Evolutionary conservation across 768 basidiomycete genomes (phyloP).

Genomic region (Rhizopogon vesiculosus): DNA sequence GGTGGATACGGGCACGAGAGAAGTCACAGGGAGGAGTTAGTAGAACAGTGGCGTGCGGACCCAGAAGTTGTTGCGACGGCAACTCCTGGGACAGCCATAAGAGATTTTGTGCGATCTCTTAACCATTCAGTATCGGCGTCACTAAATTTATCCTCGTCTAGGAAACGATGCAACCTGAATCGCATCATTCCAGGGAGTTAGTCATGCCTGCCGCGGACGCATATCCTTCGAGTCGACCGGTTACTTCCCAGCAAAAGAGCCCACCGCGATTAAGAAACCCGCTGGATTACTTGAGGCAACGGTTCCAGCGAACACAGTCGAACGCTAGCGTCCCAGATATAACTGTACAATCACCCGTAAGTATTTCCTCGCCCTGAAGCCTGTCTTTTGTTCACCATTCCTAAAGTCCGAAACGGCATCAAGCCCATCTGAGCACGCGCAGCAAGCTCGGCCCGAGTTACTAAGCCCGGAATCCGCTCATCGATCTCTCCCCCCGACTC

Average conservation of each 20-base stretch:
- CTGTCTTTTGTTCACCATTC: no score
- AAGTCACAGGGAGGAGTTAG: conserved; percentile 21
- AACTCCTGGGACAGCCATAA: conserved; percentile 16
- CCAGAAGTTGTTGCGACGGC: conserved; percentile 14
- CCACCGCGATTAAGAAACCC: conserved; percentile 13
- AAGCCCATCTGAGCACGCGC: conserved; percentile 23
- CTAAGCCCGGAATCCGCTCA: conserved; percentile 38
- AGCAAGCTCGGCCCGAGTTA: conserved; percentile 32
- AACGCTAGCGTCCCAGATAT: conserved; percentile 36
- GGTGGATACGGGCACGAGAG: conserved; percentile 11
- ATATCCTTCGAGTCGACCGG: conserved; percentile 9
- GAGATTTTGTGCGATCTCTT: conserved; percentile 1
- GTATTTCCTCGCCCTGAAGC: neutral
- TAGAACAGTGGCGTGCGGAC: conserved; percentile 28
- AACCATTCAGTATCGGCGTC: conserved; percentile 7
- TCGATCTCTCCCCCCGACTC: conserved; percentile 15
- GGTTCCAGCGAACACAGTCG: conserved; percentile 27
- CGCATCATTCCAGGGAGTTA: conserved; percentile 29
- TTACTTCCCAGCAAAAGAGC: conserved; percentile 1
- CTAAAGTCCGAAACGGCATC: conserved; percentile 39
- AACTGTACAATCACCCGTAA: conserved; percentile 43
- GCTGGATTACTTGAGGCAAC: conserved; percentile 15
- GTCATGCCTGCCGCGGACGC: conserved; percentile 21
- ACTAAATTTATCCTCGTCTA: conserved; percentile 3
- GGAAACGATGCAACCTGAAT: no score